Percentiles rank a stretch among this genome's conserved stretches.
Conservation (phyloP, 306 rosid genomes). For the Inga laurina region DNA sequence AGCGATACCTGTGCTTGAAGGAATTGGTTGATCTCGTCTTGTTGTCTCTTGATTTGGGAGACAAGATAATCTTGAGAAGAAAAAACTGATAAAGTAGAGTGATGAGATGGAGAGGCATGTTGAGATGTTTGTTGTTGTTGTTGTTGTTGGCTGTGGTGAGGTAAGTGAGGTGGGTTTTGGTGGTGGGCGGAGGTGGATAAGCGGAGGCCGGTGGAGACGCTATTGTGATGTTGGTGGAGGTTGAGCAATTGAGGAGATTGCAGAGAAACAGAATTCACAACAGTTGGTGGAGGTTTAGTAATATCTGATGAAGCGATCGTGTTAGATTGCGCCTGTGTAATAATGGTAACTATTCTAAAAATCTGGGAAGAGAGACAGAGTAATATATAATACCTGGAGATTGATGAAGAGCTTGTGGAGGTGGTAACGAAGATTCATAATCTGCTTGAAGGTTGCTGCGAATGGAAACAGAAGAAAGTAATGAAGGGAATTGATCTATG, state of each 20-base stretch:
- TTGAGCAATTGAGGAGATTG: constrained; percentile 62
- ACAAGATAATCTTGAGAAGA: constrained; percentile 48
- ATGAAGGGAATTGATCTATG: background rate
- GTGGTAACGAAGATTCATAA: constrained; percentile 60
- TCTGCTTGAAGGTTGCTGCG: constrained; percentile 71
- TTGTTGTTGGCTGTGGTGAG: constrained; percentile 22
- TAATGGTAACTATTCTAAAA: no score
- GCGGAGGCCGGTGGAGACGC: constrained; percentile 84
- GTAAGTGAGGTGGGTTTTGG: constrained; percentile 51
- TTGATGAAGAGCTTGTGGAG: constrained; percentile 50
- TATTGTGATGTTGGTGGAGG: constrained; percentile 40
- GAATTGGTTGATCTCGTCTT: constrained; percentile 70
- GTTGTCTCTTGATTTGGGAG: constrained; percentile 73
- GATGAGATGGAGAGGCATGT: constrained; percentile 35
- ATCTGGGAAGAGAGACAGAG: background rate
- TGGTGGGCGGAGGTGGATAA: constrained; percentile 69
- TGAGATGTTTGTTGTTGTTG: constrained; percentile 21
- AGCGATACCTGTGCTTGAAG: constrained; percentile 75
- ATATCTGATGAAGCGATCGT: constrained; percentile 12
- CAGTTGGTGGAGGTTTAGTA: constrained; percentile 6
- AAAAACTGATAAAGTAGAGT: constrained; percentile 50
- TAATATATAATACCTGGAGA: constrained; percentile 43
- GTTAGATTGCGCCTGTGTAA: no score
- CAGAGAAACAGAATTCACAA: constrained; percentile 47
- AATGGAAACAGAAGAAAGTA: background rate